Conservation (phyloP, 108 stramenopile species). For the Stephanodiscus triporus region DNA sequence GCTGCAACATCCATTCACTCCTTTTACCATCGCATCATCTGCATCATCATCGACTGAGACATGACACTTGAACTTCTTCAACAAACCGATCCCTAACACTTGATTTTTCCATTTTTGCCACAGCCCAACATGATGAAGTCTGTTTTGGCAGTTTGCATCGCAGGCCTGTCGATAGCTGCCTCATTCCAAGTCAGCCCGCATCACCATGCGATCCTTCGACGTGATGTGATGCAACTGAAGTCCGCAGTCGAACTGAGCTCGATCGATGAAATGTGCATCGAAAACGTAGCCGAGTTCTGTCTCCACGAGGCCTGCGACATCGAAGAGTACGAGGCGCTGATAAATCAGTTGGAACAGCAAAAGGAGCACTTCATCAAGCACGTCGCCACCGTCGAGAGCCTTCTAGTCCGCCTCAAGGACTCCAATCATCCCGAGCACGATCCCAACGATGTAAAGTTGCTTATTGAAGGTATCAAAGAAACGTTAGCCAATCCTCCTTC, state of each 20-base stretch:
- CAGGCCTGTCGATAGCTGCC: not conserved
- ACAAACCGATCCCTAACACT: not conserved
- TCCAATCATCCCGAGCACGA: conserved; percentile 40
- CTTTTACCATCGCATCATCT: too few species aligned
- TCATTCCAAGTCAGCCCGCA: conserved; percentile 16
- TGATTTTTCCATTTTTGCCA: not conserved
- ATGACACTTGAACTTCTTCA: too few species aligned
- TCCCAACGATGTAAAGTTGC: conserved; percentile 20
- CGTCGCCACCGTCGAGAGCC: conserved; percentile 43
- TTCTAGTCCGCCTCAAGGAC: conserved; percentile 33
- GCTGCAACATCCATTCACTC: too few species aligned
- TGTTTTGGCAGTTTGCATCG: not conserved
- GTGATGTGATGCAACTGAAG: conserved; percentile 5
- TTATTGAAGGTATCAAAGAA: conserved; percentile 29
- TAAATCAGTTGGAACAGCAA: conserved; percentile 57
- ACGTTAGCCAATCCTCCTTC: conserved; percentile 33
- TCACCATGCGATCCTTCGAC: not conserved
- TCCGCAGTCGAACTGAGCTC: conserved; percentile 33
- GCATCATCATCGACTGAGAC: too few species aligned
- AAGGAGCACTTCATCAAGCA: conserved; percentile 34
- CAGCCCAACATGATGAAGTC: conserved; percentile 6
- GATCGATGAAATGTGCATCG: conserved; percentile 58
- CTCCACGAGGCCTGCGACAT: conserved; percentile 53
- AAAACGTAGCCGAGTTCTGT: conserved; percentile 59
- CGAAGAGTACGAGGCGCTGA: conserved; percentile 55